Conservation (phyloP, 225 moss, liverwort and hornwort species). For the Pleurozium schreberi region DNA sequence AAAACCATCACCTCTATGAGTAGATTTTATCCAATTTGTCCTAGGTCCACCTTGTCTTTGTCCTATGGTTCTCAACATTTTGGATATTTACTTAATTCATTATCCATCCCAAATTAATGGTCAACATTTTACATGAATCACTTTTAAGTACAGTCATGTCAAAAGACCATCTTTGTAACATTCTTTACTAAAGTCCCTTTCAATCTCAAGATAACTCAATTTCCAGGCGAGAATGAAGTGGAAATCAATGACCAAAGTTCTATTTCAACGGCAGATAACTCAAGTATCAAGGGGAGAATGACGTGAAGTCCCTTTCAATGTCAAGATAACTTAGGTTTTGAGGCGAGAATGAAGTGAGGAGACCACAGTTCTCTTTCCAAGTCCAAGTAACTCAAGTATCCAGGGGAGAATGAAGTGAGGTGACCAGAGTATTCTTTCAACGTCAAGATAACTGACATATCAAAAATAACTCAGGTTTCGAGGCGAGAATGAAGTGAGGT, state of each 20-base stretch:
- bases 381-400: accelerated
- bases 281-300: no score
- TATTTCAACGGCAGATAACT: no score
- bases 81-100: not conserved
- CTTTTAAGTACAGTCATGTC: accelerated
- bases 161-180: not conserved
- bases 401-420: not conserved
- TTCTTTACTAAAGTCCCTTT: not conserved
- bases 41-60: accelerated
- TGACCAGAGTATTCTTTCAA: not conserved
- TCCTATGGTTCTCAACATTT: not conserved
- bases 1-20: not conserved
- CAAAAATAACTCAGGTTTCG: not conserved
- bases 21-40: not conserved
- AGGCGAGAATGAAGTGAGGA: not conserved
- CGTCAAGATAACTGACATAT: not conserved
- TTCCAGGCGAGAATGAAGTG: not conserved
- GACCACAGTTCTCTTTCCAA: not conserved
- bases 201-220: no score
- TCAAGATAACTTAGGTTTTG: not conserved
- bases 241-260: not conserved
- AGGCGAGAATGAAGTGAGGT: not conserved
- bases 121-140: not conserved
- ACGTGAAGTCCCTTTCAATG: not conserved
- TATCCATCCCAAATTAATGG: not conserved